phyloP scores from a whole-genome alignment of 495 filamentous ascomycete genomes.

The Neurospora pannonica region DNA sequence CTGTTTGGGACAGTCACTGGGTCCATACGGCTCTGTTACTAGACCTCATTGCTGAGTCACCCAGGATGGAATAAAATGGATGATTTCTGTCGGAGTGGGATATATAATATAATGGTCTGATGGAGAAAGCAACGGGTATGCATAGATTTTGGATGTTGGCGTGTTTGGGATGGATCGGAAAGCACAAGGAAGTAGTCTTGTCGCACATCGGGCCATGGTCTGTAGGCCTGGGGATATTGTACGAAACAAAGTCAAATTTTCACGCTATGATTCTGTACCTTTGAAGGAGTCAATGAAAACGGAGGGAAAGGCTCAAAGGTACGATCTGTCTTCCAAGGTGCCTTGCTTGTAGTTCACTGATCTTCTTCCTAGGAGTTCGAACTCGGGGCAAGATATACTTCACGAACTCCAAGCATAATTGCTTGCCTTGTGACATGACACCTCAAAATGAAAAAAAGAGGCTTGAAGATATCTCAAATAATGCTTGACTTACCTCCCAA shows the following conservation, averaged over 20 bases:
- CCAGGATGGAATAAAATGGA: not conserved
- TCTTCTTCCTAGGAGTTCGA: too few species aligned
- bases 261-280: too few species aligned
- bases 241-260: not conserved
- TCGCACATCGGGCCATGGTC: not conserved
- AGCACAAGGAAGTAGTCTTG: not conserved
- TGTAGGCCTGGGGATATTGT: not conserved
- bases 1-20: not conserved
- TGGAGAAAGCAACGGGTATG: not conserved
- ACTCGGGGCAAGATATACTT: too few species aligned
- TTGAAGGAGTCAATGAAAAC: not conserved
- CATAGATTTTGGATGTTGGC: not conserved
- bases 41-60: not conserved
- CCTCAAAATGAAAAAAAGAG: too few species aligned
- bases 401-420: too few species aligned
- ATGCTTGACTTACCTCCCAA: not conserved
- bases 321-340: not conserved
- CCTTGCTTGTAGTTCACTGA: too few species aligned
- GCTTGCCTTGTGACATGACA: too few species aligned
- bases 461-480: not conserved
- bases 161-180: not conserved
- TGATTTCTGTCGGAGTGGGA: not conserved
- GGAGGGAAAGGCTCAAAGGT: not conserved
- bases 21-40: not conserved
- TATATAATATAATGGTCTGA: not conserved